These are phyloP conservation scores for Phytophthora europaea DNA, from an alignment of 352 stramenopile species.

Conservation along the genomic window DNA sequence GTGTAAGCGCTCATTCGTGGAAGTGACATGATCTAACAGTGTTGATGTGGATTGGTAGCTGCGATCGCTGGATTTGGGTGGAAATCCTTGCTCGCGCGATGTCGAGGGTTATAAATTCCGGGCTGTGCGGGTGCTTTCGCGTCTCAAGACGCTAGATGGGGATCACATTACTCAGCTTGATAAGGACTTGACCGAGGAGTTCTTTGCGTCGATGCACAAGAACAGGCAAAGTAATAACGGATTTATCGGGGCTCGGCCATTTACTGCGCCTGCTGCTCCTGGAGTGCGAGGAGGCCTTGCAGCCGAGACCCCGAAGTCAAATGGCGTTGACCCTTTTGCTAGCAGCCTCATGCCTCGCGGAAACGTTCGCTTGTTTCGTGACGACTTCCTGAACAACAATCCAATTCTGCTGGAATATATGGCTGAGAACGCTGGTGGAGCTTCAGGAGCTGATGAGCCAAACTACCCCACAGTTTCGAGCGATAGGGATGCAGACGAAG, in stretches of 20 bases:
- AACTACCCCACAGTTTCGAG: conserved; percentile 9
- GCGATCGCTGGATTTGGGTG: conserved; percentile 73
- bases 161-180: conserved; percentile 79
- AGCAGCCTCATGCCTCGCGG: conserved; percentile 75
- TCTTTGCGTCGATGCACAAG: conserved; percentile 33
- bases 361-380: conserved; percentile 84
- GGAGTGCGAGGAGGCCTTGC: conserved; percentile 12
- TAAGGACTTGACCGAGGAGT: conserved; percentile 80
- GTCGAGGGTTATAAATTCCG: conserved; percentile 81
- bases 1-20: not conserved
- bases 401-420: conserved; percentile 88
- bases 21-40: not conserved
- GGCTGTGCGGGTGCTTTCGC: conserved; percentile 64
- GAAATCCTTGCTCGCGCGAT: conserved; percentile 76
- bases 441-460: conserved; percentile 15
- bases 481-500: conserved; percentile 10
- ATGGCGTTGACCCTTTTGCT: conserved; percentile 55
- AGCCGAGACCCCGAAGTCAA: not conserved
- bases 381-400: conserved; percentile 89
- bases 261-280: conserved; percentile 43
- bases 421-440: conserved; percentile 48
- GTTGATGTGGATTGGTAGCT: conserved; percentile 43
- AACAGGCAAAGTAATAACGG: conserved; percentile 20
- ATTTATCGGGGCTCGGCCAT: conserved; percentile 42
- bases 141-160: conserved; percentile 78